Base-by-base conservation (phyloP, 2,329 filamentous ascomycete genomes). In the Clonostachys sp. region DNA sequence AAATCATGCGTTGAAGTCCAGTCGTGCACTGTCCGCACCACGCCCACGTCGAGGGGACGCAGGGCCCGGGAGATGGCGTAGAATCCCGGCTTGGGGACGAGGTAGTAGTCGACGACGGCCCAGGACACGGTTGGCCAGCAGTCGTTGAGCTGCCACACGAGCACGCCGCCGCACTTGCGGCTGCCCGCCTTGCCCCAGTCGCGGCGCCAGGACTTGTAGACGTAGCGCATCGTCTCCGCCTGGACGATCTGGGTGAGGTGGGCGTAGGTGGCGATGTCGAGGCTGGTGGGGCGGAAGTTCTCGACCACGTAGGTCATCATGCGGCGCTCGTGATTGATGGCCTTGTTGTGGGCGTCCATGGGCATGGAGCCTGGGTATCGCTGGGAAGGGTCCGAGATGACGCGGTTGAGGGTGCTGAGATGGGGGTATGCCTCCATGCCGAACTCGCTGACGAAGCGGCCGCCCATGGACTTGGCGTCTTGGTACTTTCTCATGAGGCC, bases 341-440 rank as follows among this genome's bases (percentile, higher is more conserved):
- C 88, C 65, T 92, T 92, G 67, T 92, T 92, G 67, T 91, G 88
- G 59, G 89, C 90, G 58, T 91, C 87, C 42, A 91, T 73, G 50
- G 84, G 84, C 51, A 84, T 82, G 8, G 84, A 89, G 53, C 89
- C 85, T 1, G 87, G 81, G 33, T 75, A 71, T 17, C 77, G 71
- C 47, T 85, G 77, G 44, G 70, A 61, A 33, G 61, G 61, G 9
- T 66, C 56, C 6, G 74, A 80, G 53, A 89, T 78, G 62, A 83
- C 89, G 42, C 75, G 66, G 43, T 81, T 76, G 51, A 88, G 83
- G 0, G 88, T 91, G 44, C 81, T 73, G 53, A 89, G 75, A 59
- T 87, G 80, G 1, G 89, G 88, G 10, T 61, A 55, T 5, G 62
- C 89, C 80, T 61, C 86, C 85, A 91, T 91, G 49, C 88, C 88